Percentiles rank a stretch among this genome's conserved stretches.
These are phyloP conservation scores for Coemansia guatemalensis DNA, from an alignment of 192 early-diverging fungal genomes.

Conservation along the genomic window DNA sequence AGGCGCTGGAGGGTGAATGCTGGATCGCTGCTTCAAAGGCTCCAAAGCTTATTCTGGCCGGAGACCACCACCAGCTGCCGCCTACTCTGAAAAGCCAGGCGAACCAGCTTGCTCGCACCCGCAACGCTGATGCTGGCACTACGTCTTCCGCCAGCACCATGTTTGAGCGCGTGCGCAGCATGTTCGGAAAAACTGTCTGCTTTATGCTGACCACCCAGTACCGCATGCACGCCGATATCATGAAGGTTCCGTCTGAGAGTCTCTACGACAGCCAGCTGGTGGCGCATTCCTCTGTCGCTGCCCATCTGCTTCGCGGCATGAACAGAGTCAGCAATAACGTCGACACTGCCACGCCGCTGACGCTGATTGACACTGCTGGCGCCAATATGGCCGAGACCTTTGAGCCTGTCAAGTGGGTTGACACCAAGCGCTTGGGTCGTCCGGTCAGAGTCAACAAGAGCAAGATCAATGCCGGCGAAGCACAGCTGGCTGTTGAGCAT, in stretches of 20 bases:
- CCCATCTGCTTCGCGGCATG: slow-evolving; percentile 67
- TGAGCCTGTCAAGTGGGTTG: slow-evolving; percentile 11
- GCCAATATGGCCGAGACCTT: slow-evolving; percentile 40
- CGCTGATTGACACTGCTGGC: slow-evolving; percentile 73
- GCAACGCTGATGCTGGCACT: not conserved
- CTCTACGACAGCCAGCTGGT: slow-evolving; percentile 72
- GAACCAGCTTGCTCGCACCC: not conserved
- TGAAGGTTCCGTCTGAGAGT: slow-evolving; percentile 66
- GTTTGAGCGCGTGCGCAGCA: slow-evolving; percentile 75
- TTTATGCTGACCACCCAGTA: slow-evolving; percentile 81
- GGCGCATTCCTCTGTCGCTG: slow-evolving; percentile 63
- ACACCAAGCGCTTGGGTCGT: slow-evolving; percentile 11
- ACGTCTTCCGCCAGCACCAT: slow-evolving; percentile 56
- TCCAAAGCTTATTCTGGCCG: slow-evolving; percentile 76
- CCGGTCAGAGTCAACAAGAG: slow-evolving; percentile 40
- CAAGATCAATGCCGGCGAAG: slow-evolving; percentile 79
- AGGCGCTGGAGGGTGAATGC: slow-evolving; percentile 82
- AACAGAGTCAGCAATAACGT: slow-evolving; percentile 58
- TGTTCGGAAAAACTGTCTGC: slow-evolving; percentile 61
- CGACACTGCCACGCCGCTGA: slow-evolving; percentile 59
- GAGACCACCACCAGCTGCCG: slow-evolving; percentile 86
- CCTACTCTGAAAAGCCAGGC: slow-evolving; percentile 63
- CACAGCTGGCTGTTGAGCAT: slow-evolving; percentile 61
- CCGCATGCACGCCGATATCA: slow-evolving; percentile 83
- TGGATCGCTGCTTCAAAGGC: slow-evolving; percentile 84